Base-by-base conservation (phyloP, 805 yeast genomes). In the Cyberlindnera misumaiensis region DNA sequence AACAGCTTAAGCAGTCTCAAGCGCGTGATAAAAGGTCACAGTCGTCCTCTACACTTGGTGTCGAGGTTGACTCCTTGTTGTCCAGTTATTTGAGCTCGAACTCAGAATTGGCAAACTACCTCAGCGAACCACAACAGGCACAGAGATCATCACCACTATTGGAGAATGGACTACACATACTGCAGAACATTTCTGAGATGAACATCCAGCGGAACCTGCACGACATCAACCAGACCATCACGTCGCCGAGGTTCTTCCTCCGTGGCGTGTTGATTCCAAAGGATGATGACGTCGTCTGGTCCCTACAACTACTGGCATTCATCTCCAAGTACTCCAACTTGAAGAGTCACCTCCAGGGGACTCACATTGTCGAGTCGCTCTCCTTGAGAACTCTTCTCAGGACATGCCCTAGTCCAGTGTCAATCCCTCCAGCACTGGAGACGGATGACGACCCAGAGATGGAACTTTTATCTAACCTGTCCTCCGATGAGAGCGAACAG, bases 211-310 rank as follows among this genome's bases (percentile, higher is more conserved):
- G 38, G 18, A 45, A 41, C 25, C 34, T 48, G 20, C 48, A 48
- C 22, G 51, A 47, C 29, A 41, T 45, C 38, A 55, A 44, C 46
- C 45, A 43, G 45, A 55, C 44, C 1, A 58, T 64, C 8, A 48
- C 62, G 7, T 57, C 64, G 2, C 84, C 84, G 16, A 65, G 86
- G 37, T 60, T 61, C 17, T 79, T 79, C 50, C 59, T 67, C 34
- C 62, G 82, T 30, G 95, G 95, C 2, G 77, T 80, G 16, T 70
- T 89, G n/a, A 73, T 88, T 5, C 97, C 97, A 2, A 74, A 86
- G 40, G 95, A 85, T 46, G 97, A 90, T 56, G 98, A 90, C 55
- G 85, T 90, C 13, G 80, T 87, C 28, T 88, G 96, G 96, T 83
- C 95, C 4, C 66, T 90, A 38, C 97, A 90, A 59, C 69, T 93